These are phyloP conservation scores for Murraya paniculata DNA, from an alignment of 345 rosid species.

Conservation along the genomic window DNA sequence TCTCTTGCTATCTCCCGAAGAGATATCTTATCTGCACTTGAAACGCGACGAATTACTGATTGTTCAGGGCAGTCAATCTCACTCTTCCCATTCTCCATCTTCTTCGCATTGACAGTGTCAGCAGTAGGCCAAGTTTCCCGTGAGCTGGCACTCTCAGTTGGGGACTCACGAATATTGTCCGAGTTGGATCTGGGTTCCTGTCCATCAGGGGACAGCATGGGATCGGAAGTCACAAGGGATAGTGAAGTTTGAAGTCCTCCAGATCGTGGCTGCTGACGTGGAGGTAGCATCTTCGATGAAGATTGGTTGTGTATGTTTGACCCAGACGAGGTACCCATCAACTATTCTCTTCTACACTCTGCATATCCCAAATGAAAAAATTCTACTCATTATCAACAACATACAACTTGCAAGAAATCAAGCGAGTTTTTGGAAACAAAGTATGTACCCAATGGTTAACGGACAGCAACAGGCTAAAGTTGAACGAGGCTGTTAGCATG, in stretches of 20 bases:
- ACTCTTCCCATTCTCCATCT: slow-evolving; percentile 66
- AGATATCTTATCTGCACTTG: slow-evolving; percentile 68
- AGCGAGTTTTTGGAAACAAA: not conserved
- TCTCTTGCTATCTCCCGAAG: slow-evolving; percentile 88
- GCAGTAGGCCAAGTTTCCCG: slow-evolving; percentile 92
- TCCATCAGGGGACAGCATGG: slow-evolving; percentile 53
- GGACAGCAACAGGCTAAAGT: not conserved
- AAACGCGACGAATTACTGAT: slow-evolving; percentile 59
- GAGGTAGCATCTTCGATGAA: slow-evolving; percentile 76
- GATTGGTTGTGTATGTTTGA: slow-evolving; percentile 69
- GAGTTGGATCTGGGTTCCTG: slow-evolving; percentile 70
- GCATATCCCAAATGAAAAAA: not conserved
- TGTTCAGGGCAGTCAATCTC: slow-evolving; percentile 68
- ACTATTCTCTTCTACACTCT: slow-evolving; percentile 20
- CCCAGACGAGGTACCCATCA: slow-evolving; percentile 92
- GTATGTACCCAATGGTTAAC: not conserved
- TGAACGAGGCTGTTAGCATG: not conserved
- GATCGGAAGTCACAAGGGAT: slow-evolving; percentile 67
- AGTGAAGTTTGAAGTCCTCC: slow-evolving; percentile 60
- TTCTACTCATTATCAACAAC: not conserved
- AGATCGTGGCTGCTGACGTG: slow-evolving; percentile 74
- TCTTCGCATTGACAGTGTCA: slow-evolving; percentile 52
- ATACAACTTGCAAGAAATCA: not conserved
- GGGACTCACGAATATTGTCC: slow-evolving; percentile 77
- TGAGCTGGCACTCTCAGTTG: slow-evolving; percentile 97